A percentile compares a stretch with the other conserved stretches of the same genome.
phyloP scores from a whole-genome alignment of 352 stramenopile genomes.

The Phytophthora pinifolia region DNA sequence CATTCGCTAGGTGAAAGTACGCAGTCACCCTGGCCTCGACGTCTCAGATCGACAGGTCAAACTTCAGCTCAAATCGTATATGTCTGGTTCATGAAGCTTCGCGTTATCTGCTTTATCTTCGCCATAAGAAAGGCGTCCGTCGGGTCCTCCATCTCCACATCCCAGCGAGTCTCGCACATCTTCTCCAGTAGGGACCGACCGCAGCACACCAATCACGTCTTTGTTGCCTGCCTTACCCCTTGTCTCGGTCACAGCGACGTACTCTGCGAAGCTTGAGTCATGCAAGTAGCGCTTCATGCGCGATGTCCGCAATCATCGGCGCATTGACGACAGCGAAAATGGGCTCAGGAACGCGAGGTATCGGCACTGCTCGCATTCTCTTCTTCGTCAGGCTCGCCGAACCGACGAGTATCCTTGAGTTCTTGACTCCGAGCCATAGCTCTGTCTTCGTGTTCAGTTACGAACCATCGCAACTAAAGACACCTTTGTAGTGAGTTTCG shows the following conservation, averaged over 20 bases:
- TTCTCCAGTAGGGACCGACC: constrained; percentile 10
- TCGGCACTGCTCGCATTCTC: not conserved
- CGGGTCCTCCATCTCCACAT: constrained; percentile 9
- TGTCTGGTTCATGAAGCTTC: constrained; percentile 14
- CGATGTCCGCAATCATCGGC: constrained; percentile 14
- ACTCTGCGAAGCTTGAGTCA: constrained; percentile 16
- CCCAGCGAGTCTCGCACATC: constrained; percentile 12
- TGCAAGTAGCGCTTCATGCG: constrained; percentile 7
- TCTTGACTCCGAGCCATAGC: not conserved
- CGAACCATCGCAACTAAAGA: constrained; percentile 22
- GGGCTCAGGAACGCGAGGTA: constrained; percentile 1
- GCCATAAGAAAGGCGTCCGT: constrained; percentile 16
- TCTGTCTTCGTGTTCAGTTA: constrained; percentile 14
- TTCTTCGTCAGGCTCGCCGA: not conserved
- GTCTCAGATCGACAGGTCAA: too few relatives aligned
- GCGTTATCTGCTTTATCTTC: constrained; percentile 12
- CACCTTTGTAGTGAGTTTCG: too few relatives aligned
- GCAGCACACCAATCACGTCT: constrained; percentile 5
- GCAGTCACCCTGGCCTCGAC: too few relatives aligned
- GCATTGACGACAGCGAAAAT: constrained; percentile 13
- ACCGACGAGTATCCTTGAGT: not conserved
- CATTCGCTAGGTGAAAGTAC: too few relatives aligned
- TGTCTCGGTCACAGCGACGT: constrained; percentile 6
- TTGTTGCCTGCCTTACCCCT: constrained; percentile 7
- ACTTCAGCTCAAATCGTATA: constrained; percentile 10